These are phyloP conservation scores for Exophiala sp. DNA, from an alignment of 2,329 filamentous ascomycete species.

Conservation along the genomic window DNA sequence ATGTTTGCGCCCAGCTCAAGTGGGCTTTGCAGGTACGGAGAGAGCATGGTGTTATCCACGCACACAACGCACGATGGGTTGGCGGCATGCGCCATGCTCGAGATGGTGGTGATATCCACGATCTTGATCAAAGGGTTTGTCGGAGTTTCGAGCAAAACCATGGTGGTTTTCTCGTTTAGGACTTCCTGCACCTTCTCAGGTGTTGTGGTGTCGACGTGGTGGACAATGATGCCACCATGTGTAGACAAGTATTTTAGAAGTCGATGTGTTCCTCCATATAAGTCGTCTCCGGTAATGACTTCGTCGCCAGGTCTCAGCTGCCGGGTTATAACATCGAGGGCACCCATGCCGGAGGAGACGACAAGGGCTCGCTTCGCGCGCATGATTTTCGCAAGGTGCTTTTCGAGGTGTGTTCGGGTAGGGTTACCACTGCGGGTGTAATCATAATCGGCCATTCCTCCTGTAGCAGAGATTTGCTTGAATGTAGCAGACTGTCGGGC, in stretches of 20 bases:
- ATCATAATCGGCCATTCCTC: slow-evolving; percentile 85
- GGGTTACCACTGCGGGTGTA: slow-evolving; percentile 98
- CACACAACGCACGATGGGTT: slow-evolving; percentile 79
- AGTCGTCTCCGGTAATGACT: slow-evolving; percentile 92
- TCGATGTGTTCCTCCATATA: slow-evolving; percentile 93
- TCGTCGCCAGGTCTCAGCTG: slow-evolving; percentile 89
- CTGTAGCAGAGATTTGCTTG: slow-evolving; percentile 71
- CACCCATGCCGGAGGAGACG: slow-evolving; percentile 95
- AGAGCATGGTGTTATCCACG: slow-evolving; percentile 99
- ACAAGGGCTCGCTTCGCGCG: slow-evolving; percentile 85
- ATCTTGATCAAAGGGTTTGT: slow-evolving; percentile 99
- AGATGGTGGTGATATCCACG: slow-evolving; percentile 81
- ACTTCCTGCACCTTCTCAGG: slow-evolving; percentile 66
- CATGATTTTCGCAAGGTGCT: slow-evolving; percentile 99
- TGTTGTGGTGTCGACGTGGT: slow-evolving; percentile 91
- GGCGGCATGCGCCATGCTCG: slow-evolving; percentile 68
- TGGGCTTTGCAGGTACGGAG: slow-evolving; percentile 88
- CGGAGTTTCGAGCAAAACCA: slow-evolving; percentile 93
- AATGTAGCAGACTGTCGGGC: slow-evolving; percentile 78
- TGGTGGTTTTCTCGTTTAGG: slow-evolving; percentile 76
- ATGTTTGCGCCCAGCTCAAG: slow-evolving; percentile 93
- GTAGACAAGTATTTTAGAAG: slow-evolving; percentile 87
- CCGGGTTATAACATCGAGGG: slow-evolving; percentile 91
- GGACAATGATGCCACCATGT: slow-evolving; percentile 86
- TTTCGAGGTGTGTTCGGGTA: slow-evolving; percentile 90